Percentiles rank a stretch among this genome's conserved stretches.
Conservation (phyloP, 371 early-diverging fungal species). For the Actinomortierella ambigua region DNA sequence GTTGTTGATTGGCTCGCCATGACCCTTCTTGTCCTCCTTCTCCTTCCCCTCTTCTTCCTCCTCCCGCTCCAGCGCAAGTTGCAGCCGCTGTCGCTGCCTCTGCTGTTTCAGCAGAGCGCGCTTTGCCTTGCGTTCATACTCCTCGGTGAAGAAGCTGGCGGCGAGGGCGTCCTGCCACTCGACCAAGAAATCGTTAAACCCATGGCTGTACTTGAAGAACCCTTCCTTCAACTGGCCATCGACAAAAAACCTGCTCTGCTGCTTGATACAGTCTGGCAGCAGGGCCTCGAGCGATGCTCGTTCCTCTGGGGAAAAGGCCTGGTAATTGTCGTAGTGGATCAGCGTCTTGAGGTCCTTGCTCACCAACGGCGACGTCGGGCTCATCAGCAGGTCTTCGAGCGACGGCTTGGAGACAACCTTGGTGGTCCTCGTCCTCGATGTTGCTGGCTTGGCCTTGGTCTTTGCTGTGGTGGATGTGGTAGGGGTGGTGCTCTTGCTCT, state of each 20-base stretch:
- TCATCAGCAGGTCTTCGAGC: constrained; percentile 2
- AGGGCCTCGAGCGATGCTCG: constrained; percentile 3
- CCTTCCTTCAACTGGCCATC: not conserved
- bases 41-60: no score
- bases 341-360: constrained; percentile 1
- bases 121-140: constrained; percentile 1
- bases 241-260: not conserved
- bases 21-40: no score
- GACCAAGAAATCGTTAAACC: not conserved
- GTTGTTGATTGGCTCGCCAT: no score
- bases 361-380: constrained; percentile 7
- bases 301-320: not conserved
- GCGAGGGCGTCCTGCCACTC: constrained; percentile 15
- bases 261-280: constrained; percentile 4
- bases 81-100: no score
- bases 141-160: constrained; percentile 8
- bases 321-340: constrained; percentile 1
- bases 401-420: no score
- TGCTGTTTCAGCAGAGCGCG: no score
- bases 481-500: no score
- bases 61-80: no score
- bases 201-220: constrained; percentile 6
- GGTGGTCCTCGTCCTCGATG: no score
- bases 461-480: no score
- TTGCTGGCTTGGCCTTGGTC: no score